These are phyloP conservation scores for Roridomyces roridus DNA, from an alignment of 768 basidiomycete species.

Conservation along the genomic window DNA sequence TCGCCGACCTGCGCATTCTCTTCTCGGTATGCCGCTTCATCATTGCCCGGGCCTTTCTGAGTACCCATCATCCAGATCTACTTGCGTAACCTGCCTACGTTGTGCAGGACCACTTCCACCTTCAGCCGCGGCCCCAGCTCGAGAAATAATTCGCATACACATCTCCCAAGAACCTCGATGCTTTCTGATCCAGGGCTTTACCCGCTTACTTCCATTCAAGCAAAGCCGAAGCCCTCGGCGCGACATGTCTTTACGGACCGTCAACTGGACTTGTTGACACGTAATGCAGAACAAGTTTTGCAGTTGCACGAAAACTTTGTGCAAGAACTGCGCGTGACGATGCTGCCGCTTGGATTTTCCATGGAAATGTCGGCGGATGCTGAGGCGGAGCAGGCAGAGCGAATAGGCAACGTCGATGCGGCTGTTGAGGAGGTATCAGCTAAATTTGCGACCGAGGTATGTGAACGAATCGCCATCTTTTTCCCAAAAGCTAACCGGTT, in stretches of 20 bases:
- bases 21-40: constrained; percentile 60
- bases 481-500: constrained; percentile 3
- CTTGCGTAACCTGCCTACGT: constrained; percentile 59
- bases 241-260: constrained; percentile 61
- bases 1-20: constrained; percentile 77
- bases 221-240: constrained; percentile 36
- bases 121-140: constrained; percentile 45
- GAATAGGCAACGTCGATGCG: constrained; percentile 43
- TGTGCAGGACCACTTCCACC: constrained; percentile 50
- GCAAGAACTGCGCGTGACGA: constrained; percentile 53
- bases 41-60: not conserved
- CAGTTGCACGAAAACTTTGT: constrained; percentile 72
- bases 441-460: constrained; percentile 65
- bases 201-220: constrained; percentile 19
- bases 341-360: constrained; percentile 58
- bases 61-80: constrained; percentile 56
- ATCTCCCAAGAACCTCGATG: constrained; percentile 33
- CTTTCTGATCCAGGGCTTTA: constrained; percentile 31
- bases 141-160: constrained; percentile 50
- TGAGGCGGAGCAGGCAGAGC: constrained; percentile 22
- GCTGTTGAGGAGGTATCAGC: constrained; percentile 58
- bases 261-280: constrained; percentile 64
- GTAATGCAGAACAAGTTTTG: constrained; percentile 74
- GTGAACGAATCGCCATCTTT: not conserved
- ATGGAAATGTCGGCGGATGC: constrained; percentile 34